These are phyloP conservation scores for Maudiozyma humilis DNA, from an alignment of 1,139 yeast genomes.

Conservation along the genomic window DNA sequence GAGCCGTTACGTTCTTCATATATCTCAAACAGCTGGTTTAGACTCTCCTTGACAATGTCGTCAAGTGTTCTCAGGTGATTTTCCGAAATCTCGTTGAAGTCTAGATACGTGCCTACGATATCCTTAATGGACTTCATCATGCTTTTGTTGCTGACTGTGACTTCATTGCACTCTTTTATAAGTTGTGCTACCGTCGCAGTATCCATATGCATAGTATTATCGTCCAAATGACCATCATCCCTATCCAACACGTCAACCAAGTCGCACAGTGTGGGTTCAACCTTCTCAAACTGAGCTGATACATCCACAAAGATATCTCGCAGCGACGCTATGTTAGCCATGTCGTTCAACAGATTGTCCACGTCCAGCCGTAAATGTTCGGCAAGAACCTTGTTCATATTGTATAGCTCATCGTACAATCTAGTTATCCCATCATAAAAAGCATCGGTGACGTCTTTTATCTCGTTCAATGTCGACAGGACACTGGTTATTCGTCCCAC, in stretches of 20 bases:
- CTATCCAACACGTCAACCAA: conserved; percentile 36
- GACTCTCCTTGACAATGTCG: conserved; percentile 43
- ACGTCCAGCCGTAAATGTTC: background rate
- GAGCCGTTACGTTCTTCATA: conserved; percentile 38
- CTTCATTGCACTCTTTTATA: conserved; percentile 33
- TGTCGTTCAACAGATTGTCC: conserved; percentile 1
- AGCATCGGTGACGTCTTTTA: background rate
- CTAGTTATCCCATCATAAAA: background rate
- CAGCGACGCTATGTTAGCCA: conserved; percentile 3
- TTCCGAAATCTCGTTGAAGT: conserved; percentile 49
- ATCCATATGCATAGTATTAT: conserved; percentile 8
- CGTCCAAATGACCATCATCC: conserved; percentile 12
- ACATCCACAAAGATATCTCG: conserved; percentile 35
- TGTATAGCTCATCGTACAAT: background rate
- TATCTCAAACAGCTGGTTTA: conserved; percentile 35
- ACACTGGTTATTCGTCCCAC: conserved; percentile 2
- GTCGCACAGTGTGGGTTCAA: conserved; percentile 43
- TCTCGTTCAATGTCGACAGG: background rate
- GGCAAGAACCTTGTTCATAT: background rate
- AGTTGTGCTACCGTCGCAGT: conserved; percentile 21
- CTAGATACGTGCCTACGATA: conserved; percentile 46
- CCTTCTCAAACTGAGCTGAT: conserved; percentile 34
- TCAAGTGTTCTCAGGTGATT: conserved; percentile 46
- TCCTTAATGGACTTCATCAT: conserved; percentile 33
- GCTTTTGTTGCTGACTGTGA: conserved; percentile 36